These are phyloP conservation scores for Bretschneidera sinensis DNA, from an alignment of 345 rosid species.

Conservation along the genomic window DNA sequence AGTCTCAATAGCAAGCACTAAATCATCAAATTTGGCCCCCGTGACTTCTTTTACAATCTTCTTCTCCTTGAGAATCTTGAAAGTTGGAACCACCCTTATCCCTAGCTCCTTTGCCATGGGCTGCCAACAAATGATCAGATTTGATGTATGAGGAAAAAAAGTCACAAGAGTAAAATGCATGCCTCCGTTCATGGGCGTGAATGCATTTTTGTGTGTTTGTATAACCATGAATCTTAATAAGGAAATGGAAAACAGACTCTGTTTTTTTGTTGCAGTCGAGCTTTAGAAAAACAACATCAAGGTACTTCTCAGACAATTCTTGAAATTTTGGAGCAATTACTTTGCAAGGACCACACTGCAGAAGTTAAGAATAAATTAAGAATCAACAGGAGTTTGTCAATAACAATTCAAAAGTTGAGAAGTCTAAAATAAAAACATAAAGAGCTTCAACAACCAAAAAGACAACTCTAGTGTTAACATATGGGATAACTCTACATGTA, in stretches of 20 bases:
- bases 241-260: conserved; percentile 33
- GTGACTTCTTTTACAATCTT: conserved; percentile 73
- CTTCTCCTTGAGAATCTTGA: conserved; percentile 71
- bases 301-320: conserved; percentile 63
- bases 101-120: conserved; percentile 93
- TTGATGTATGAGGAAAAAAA: neutral
- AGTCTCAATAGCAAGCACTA: conserved; percentile 59
- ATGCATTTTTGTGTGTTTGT: neutral
- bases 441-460: neutral
- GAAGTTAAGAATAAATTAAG: neutral
- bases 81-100: conserved; percentile 79
- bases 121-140: conserved; percentile 37
- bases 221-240: neutral
- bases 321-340: conserved; percentile 77
- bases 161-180: neutral
- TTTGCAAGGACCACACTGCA: conserved; percentile 95
- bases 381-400: neutral
- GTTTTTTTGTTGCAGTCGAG: conserved; percentile 94
- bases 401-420: neutral
- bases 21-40: conserved; percentile 79
- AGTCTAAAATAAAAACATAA: neutral
- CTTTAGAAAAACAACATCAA: conserved; percentile 82
- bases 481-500: neutral
- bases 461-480: neutral
- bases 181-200: neutral